Evolutionary conservation across 2,329 filamentous ascomycete species (phyloP).

Genomic region (Pezicula rhizophila): DNA sequence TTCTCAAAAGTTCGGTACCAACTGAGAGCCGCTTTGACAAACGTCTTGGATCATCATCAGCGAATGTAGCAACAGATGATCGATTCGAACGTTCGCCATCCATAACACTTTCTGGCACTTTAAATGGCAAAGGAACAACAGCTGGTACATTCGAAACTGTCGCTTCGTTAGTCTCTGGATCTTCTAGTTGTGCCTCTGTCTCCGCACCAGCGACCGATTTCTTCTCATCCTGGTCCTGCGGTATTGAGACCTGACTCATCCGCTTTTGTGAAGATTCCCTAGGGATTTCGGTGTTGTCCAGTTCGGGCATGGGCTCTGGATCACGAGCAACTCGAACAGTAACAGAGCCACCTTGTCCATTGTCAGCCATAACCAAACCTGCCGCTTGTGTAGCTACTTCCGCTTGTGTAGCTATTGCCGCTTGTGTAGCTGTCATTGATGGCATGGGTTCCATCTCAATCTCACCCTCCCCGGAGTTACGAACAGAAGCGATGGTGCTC

Average conservation of each 20-base stretch:
- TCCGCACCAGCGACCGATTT: conserved; percentile 27
- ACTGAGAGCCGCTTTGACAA: conserved; percentile 44
- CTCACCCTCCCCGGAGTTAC: conserved; percentile 35
- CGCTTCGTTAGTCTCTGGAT: background rate
- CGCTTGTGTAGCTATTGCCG: too few relatives aligned
- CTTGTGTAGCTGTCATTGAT: conserved; percentile 19
- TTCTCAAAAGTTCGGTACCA: conserved; percentile 32
- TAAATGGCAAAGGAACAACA: conserved; percentile 62
- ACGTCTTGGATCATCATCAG: conserved; percentile 52
- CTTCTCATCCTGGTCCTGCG: conserved; percentile 28
- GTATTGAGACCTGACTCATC: conserved; percentile 29
- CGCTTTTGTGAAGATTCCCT: conserved; percentile 49
- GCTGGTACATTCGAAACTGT: conserved; percentile 41
- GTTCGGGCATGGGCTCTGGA: conserved; percentile 9
- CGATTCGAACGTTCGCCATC: conserved; percentile 42
- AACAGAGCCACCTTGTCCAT: conserved; percentile 28
- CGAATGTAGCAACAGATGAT: conserved; percentile 66
- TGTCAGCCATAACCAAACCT: conserved; percentile 36
- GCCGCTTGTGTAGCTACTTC: conserved; percentile 22
- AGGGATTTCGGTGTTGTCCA: conserved; percentile 33
- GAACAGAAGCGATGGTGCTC: conserved; percentile 19
- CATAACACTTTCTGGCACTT: conserved; percentile 43
- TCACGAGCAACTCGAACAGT: conserved; percentile 18
- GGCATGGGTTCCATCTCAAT: conserved; percentile 49
- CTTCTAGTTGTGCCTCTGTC: conserved; percentile 23